Evolutionary conservation across 495 filamentous ascomycete species (phyloP), one percentile per base, ranked within the genome.

Genomic region (Penicillium pulvis): DNA sequence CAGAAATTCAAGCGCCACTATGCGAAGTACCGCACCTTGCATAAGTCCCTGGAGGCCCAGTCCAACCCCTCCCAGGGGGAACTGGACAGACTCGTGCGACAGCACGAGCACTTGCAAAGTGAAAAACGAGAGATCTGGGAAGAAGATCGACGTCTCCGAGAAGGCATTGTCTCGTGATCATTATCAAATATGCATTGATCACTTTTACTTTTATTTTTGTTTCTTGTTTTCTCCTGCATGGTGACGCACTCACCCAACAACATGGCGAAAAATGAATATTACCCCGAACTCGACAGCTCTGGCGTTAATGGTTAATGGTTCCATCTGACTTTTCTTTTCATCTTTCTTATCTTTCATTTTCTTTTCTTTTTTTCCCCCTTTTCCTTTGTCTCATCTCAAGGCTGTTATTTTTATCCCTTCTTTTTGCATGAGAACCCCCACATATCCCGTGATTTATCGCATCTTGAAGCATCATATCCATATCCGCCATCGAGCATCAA

Each of bases 81-180:
- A 59, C 62, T 90, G 54, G 75, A 81, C 4, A 69, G 81, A 45
- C 61, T 91, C 57, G 70, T 83, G 45, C 79, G 80, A 42, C 86
- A 89, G 84, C 87, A 86, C 62, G 67, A 75, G 12, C 76, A 80
- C 16, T 75, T 92, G 35, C 72, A 79, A 45, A 62, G 57, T 14
- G 84, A 90, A 82, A 92, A 92, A 75, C 73, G 74, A 51, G 82
- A 90, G 46, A 91, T 92, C 46, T 84, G 83, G 70, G 75, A 77
- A 39, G 77, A 81, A 55, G 64, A 71, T 53, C 63, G 64, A 56
- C 62, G 67, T 36, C 64, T 75, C 6, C 71, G 63, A 24, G 61
- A 68, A 17, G 66, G 61, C 26, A 55, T 61, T 35, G 49, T 46
- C 41, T 51, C 60, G 1, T 70, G 44, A 63, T 31, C 60, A 39